Evolutionary conservation across 225 moss, liverwort and hornwort genomes (phyloP).

Genomic region (Sphagnum contortum): DNA sequence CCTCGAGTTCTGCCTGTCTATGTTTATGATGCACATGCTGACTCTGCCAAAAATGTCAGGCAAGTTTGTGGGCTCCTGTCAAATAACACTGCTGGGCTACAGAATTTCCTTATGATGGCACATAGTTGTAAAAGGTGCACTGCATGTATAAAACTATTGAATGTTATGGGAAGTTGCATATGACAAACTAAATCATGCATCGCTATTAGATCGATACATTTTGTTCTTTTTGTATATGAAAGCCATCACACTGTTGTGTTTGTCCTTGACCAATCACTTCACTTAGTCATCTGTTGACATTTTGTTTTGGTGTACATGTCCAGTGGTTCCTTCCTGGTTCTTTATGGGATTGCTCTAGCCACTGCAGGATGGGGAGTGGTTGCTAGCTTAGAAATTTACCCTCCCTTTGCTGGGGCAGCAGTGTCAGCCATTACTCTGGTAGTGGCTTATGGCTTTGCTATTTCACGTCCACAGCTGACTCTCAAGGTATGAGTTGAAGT

Average conservation of each 20-base stretch:
- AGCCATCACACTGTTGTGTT: too few species aligned
- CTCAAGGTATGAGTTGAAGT: constrained; percentile 41
- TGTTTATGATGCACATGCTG: constrained; percentile 98
- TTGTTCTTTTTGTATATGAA: too few species aligned
- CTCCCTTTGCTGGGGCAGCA: constrained; percentile 95
- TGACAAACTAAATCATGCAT: too few species aligned
- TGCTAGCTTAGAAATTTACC: constrained; percentile 99
- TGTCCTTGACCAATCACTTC: too few species aligned
- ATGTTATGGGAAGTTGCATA: too few species aligned
- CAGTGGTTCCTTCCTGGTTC: constrained; percentile 90
- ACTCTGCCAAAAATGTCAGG: constrained; percentile 98
- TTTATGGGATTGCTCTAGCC: constrained; percentile 85
- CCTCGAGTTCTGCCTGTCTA: constrained; percentile 97
- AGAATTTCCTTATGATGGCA: too few species aligned
- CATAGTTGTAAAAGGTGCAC: too few species aligned
- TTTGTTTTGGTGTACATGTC: too few species aligned
- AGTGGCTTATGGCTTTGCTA: constrained; percentile 92
- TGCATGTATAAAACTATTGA: too few species aligned
- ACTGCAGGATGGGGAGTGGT: constrained; percentile 99
- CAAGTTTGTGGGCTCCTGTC: constrained; percentile 10
- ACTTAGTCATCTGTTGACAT: too few species aligned
- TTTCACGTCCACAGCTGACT: constrained; percentile 91
- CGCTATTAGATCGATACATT: too few species aligned
- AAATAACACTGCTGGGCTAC: too few species aligned
- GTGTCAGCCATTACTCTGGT: constrained; percentile 96